Evolutionary conservation across 2,329 filamentous ascomycete genomes (phyloP).

Genomic region (Sclerotinia subarctica): DNA sequence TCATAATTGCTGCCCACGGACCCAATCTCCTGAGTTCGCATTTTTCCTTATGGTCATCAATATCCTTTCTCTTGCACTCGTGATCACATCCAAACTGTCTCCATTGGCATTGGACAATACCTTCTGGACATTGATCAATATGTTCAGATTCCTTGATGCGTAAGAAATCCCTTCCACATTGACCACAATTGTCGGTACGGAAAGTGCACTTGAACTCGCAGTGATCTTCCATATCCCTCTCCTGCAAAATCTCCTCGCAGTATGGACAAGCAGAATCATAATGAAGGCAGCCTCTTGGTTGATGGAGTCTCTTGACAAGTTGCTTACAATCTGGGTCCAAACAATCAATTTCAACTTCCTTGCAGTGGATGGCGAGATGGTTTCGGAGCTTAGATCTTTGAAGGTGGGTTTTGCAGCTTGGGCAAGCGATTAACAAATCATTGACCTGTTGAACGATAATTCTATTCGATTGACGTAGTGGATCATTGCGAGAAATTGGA

Average conservation of each 20-base stretch:
- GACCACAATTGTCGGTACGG: constrained; percentile 31
- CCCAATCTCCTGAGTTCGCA: constrained; percentile 55
- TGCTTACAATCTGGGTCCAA: constrained; percentile 48
- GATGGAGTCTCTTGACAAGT: constrained; percentile 50
- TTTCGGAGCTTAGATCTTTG: constrained; percentile 53
- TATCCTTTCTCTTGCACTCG: constrained; percentile 40
- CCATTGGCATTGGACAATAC: constrained; percentile 46
- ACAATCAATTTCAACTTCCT: constrained; percentile 55
- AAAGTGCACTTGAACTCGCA: constrained; percentile 46
- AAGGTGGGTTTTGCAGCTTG: constrained; percentile 52
- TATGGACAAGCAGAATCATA: constrained; percentile 50
- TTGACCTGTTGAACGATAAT: constrained; percentile 61
- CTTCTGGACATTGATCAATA: constrained; percentile 47
- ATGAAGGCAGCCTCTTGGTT: constrained; percentile 54
- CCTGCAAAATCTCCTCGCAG: constrained; percentile 48
- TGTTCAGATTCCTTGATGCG: constrained; percentile 33
- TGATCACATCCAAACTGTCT: constrained; percentile 49
- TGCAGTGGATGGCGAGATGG: constrained; percentile 57
- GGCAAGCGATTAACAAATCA: constrained; percentile 56
- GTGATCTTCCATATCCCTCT: constrained; percentile 49
- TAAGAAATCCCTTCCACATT: constrained; percentile 34
- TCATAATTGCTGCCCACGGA: constrained; percentile 47
- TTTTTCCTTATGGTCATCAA: constrained; percentile 46
- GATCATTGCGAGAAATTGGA: constrained; percentile 40
- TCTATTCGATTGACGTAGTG: constrained; percentile 36